Evolutionary conservation across 306 rosid genomes (phyloP), one percentile per base, ranked within the genome.

Genomic region (Morella rubra): DNA sequence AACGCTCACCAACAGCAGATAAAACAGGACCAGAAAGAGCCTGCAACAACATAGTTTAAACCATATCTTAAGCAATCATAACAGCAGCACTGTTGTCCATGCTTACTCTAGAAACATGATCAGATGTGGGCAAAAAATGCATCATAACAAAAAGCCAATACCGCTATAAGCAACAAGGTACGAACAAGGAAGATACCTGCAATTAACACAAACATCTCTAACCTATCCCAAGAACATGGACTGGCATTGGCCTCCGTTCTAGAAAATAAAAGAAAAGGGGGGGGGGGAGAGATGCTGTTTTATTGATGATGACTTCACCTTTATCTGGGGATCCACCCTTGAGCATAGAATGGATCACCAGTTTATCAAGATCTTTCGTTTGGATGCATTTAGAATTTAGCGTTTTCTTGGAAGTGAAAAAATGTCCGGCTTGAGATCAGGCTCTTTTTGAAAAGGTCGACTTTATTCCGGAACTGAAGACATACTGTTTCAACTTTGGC

Each of bases 1-100:
- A 96, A 37, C 99, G 98, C 90, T 96, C 99, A 76, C 93, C 96
- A 69, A 96, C 93, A 78, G 99, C 98, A 69, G 98, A 89, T 73
- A 96, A 82, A 85, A 96, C 96, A 76, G 99, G 99, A 80, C 89
- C 88, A 77, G 99, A 96, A 83, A 96, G 97, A 82, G 90, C 97
- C 99, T 96, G 84, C 77, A 77, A 78, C 37, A 44, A 78, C 49
- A 72, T 72, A 62, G 46, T 22, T 6, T 56, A 73, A 41, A 54
- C 68, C 3, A 19, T 52, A 66, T 46, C 44, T 64, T 15, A 46
- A 67, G 22, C 72, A 1, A 64, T 18, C 46, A 10, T 42, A 18
- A 66, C 47, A 18, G 22, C 42, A 10, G 4, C 8, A 42, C 3
- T 66, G 71, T 66, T 42, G 46, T 66, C 49, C 40, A 42, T 32